Base-by-base conservation (phyloP, 2,329 filamentous ascomycete species). In the Colletotrichum musicola region DNA sequence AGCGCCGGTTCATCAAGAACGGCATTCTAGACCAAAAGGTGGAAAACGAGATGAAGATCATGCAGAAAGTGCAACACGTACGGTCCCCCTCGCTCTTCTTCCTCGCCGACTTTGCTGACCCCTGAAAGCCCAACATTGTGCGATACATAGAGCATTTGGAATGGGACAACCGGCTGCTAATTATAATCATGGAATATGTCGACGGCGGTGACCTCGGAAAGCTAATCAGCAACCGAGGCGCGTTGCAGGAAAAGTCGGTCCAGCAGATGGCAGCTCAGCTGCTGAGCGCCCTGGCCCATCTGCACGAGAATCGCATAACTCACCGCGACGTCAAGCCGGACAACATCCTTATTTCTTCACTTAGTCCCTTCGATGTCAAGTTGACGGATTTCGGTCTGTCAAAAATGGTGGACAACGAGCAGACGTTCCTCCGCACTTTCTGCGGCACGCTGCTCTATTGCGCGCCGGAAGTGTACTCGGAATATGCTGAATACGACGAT, bases 241-340 rank as follows among this genome's bases (percentile, higher is more conserved):
- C 84, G 0, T 86, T 98, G 58, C 80, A 84, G 0, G 95, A 98
- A 76, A 73, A 79, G 1, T 83, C 90, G 72, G 91, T 90, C n/a
- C 90, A 91, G 77, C 83, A 83, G 5, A 92, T 98, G 78, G 89
- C 94, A 1, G 78, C 82, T 20, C 94, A 97, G 77, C 88, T 98
- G 42, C 82, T 98, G 50, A 88, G 91, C 73, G 95, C 95, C 2
- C 83, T 99, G 60, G 90, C 89, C 35, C 98, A 99, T 77, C 85
- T 99, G 9, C 96, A 99, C 78, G 84, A 86, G 61, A 91, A 92
- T 74, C 94, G 92, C 76, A 98, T 99, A 74, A 98, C 95, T 0
- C 96, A 99, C 80, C 92, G 96, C n/a, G 96, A 99, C 79, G 94
- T 99, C 76, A 99, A 99, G 77, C 96, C 96, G 0, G 96, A 99